Evolutionary conservation across 2,329 filamentous ascomycete species (phyloP), one percentile per base, ranked within the genome.

Genomic region (Aspergillus novoparasiticus): DNA sequence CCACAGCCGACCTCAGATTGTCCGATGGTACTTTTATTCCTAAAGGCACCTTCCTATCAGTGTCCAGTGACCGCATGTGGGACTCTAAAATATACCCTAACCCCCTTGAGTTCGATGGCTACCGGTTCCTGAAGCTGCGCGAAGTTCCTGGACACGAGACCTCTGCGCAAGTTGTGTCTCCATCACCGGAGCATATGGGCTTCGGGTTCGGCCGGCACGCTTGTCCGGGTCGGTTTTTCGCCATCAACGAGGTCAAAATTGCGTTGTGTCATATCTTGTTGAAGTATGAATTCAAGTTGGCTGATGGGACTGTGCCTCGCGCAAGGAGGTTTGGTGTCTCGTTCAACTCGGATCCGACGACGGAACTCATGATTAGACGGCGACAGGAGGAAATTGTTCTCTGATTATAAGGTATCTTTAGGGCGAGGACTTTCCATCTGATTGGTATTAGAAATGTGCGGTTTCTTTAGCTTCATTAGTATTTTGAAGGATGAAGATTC

Each of bases 141-240:
- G 58, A 64, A 26, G 53, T 26, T 9, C 55, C 41, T 4, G 58
- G 43, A 28, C 55, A 60, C 12, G 61, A 58, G 43, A 57, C 41
- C 16, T 61, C 50, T 4, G 32, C 62, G 14, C 64, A 69, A 64
- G 26, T 66, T 10, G 64, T 68, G 9, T 64, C 70, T 10, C 65
- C 69, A 1, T 63, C 59, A 16, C 56, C 63, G 6, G 60, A 66
- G 2, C 61, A 69, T 12, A 57, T 75, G 12, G 64, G 63, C 12
- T 78, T 77, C 57, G 75, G 76, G 6, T 68, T 71, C 43, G 76
- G 75, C 8, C 66, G 63, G 26, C 66, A 72, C 28, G 65, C 69
- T 32, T 62, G 56, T 32, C 56, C 55, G 3, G 60, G 60, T 12
- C 56, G 60, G 21, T 62, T 62, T 5, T 62, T 62, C 9, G 60